phyloP scores from a whole-genome alignment of 208 protist genomes.

The Borovskyia barvae region DNA sequence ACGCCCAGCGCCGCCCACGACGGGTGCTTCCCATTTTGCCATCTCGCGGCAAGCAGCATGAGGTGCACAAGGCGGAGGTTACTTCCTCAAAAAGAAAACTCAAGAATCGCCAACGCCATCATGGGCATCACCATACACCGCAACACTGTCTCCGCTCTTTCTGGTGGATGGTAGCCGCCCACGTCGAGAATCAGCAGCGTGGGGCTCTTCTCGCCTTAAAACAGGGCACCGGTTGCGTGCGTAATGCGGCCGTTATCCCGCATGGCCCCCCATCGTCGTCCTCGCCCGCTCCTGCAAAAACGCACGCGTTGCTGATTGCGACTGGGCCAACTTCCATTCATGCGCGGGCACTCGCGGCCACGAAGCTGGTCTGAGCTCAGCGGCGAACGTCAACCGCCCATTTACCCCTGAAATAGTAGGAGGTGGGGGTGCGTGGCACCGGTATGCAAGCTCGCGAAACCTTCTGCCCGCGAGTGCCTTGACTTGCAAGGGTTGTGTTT shows the following conservation, averaged over 20 bases:
- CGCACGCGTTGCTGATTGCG: slow-evolving; percentile 4
- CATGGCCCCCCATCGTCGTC: no score
- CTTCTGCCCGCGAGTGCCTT: no score
- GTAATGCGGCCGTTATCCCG: no score
- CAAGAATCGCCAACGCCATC: not conserved
- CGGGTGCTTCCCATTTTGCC: no score
- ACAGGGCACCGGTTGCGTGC: no score
- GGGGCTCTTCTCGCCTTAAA: slow-evolving; percentile 3
- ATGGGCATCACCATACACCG: not conserved
- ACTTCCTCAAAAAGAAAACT: not conserved
- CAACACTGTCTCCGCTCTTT: slow-evolving; percentile 15
- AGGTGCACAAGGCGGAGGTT: not conserved
- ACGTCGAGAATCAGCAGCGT: slow-evolving; percentile 20
- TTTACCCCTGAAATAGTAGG: no score
- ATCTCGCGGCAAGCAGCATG: no score
- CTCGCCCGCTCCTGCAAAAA: not conserved
- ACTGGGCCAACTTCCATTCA: slow-evolving; percentile 10
- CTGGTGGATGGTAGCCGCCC: slow-evolving; percentile 20
- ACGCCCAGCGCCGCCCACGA: no score
- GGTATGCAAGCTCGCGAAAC: no score
- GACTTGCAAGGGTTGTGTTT: no score
- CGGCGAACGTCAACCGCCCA: no score
- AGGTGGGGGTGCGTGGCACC: no score
- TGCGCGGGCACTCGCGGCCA: slow-evolving; percentile 8
- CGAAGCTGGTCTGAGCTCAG: not conserved